Evolutionary conservation across 2,329 filamentous ascomycete species (phyloP).

Genomic region (Fusarium cicatricum): DNA sequence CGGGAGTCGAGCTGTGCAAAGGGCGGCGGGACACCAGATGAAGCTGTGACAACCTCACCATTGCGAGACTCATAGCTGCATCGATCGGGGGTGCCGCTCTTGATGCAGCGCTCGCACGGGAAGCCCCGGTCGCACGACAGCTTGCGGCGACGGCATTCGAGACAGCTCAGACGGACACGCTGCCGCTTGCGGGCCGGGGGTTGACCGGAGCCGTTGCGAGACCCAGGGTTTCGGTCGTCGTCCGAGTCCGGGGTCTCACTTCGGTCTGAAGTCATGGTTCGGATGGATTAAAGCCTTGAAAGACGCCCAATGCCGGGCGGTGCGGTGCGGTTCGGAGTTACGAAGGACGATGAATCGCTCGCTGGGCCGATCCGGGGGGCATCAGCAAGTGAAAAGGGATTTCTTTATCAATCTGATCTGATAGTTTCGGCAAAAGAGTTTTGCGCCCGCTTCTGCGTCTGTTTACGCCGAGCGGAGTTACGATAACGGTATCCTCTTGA

Average conservation of each 20-base stretch:
- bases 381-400: slow-evolving; percentile 41
- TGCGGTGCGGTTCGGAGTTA: slow-evolving; percentile 46
- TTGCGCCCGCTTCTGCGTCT: slow-evolving; percentile 21
- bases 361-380: slow-evolving; percentile 39
- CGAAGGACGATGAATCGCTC: slow-evolving; percentile 40
- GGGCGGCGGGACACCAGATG: slow-evolving; percentile 55
- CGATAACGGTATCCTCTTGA: slow-evolving; percentile 30
- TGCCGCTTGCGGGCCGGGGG: slow-evolving; percentile 63
- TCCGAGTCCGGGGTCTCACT: slow-evolving; percentile 53
- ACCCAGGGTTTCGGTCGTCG: slow-evolving; percentile 40
- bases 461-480: slow-evolving; percentile 46
- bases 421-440: slow-evolving; percentile 45
- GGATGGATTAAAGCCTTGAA: no score
- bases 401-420: slow-evolving; percentile 54
- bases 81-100: slow-evolving; percentile 66
- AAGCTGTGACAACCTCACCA: slow-evolving; percentile 58
- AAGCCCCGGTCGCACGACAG: slow-evolving; percentile 69
- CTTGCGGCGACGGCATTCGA: slow-evolving; percentile 68
- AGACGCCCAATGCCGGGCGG: slow-evolving; percentile 19
- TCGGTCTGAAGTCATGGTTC: slow-evolving; percentile 45
- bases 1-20: slow-evolving; percentile 53
- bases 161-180: slow-evolving; percentile 66
- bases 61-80: slow-evolving; percentile 68
- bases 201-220: slow-evolving; percentile 45
- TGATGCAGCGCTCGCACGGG: slow-evolving; percentile 69